phyloP scores from a whole-genome alignment of 2,329 filamentous ascomycete species.

The Aspergillus neoniger region DNA sequence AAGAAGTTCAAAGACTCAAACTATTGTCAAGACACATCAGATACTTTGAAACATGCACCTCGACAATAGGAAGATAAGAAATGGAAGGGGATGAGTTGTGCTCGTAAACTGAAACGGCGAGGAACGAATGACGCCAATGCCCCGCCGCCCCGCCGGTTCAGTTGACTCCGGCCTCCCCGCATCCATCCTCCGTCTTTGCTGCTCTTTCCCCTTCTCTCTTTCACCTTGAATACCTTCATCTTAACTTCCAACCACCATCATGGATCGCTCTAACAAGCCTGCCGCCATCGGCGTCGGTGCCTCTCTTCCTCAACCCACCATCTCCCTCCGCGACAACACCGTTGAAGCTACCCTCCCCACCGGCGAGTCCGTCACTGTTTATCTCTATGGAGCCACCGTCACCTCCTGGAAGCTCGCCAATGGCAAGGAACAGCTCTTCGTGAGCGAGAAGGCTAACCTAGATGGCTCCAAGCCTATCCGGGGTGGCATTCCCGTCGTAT shows the following conservation, averaged over 20 bases:
- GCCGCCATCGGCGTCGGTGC: slow-evolving; percentile 73
- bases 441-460: slow-evolving; percentile 76
- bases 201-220: neutral
- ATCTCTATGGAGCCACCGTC: slow-evolving; percentile 91
- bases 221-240: neutral
- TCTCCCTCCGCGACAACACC: slow-evolving; percentile 71
- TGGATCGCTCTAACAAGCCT: slow-evolving; percentile 85
- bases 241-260: slow-evolving; percentile 29
- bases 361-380: slow-evolving; percentile 80
- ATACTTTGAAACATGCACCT: no score
- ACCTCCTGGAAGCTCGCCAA: slow-evolving; percentile 85
- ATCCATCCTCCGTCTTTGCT: neutral
- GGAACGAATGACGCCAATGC: neutral
- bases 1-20: no score
- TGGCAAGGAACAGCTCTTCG: slow-evolving; percentile 80
- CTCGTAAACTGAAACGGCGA: neutral
- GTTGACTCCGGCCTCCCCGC: neutral
- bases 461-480: slow-evolving; percentile 89
- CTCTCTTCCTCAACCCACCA: slow-evolving; percentile 72
- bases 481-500: slow-evolving; percentile 89
- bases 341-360: slow-evolving; percentile 81
- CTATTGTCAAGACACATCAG: no score
- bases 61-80: no score
- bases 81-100: neutral
- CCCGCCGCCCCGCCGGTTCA: neutral